Evolutionary conservation across 73 alveolate species (phyloP), one percentile per base, ranked within the genome.

Genomic region (Paramecium caudatum): DNA sequence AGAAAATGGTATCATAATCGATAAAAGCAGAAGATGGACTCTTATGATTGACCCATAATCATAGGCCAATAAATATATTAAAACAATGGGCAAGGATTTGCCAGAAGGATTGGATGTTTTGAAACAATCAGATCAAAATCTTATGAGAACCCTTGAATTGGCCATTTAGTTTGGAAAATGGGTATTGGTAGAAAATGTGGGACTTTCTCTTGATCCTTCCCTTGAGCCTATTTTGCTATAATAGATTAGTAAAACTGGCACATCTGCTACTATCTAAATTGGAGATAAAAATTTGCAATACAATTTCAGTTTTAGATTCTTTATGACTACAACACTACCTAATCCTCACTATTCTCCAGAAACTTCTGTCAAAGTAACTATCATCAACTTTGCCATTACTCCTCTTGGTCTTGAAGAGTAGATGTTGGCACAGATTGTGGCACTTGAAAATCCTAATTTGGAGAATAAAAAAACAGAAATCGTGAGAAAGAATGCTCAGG

Each of bases 341-440:
- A 98, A 98, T 92, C 99, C 99, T 34, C 99, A 98, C 90, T 98
- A 98, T 87, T 91, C 99, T 21, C 99, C 99, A 27, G 99, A 98
- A 94, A 97, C 99, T 4, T 96, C 97, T 33, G 99, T 98, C 10
- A 98, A 98, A 93, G 99, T 94, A 48, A 98, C 99, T 2, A 92
- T 99, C 37, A 98, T 99, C 7, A 99, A 99, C 93, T 99, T 99
- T 86, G 99, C 99, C 87, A 99, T 99, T 90, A 99, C 99, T n/a
- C 99, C 99, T 1, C 97, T 97, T 92, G 99, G 99, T 25, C 95
- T 99, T 30, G 99, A 99, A 92, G 99, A 98, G 69, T 98, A 99
- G 91, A 98, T 99, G 99, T 96, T 99, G 91, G 98, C 99, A 21
- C 93, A 94, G 41, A 99, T 99, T 36, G 99, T 99, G 27, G 99